Evolutionary conservation across 768 basidiomycete genomes (phyloP).

Genomic region (Lactifluus echinatus): DNA sequence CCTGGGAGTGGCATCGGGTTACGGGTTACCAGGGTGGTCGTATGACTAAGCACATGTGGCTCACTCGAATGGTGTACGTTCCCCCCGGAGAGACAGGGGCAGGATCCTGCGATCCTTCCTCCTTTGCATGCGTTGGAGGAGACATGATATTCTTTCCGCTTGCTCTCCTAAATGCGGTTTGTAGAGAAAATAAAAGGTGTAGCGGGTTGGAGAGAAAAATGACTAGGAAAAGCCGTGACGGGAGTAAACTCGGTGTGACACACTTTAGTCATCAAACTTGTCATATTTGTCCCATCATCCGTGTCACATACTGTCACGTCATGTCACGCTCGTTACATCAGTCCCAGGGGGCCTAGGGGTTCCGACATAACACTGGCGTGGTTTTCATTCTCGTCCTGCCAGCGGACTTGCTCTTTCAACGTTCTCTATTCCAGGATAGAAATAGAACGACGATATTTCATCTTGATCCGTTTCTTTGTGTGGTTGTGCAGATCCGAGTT

Average conservation of each 20-base stretch:
- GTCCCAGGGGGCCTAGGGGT: background rate
- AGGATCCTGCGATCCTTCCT: conserved; percentile 37
- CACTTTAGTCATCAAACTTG: background rate
- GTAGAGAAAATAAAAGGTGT: background rate
- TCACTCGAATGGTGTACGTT: conserved; percentile 66
- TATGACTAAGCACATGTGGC: conserved; percentile 26
- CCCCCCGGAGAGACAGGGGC: conserved; percentile 66
- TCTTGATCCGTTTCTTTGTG: no score
- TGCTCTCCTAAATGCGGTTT: background rate
- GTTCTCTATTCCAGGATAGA: background rate
- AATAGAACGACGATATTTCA: background rate
- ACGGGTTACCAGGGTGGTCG: conserved; percentile 2
- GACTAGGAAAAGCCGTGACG: conserved; percentile 11
- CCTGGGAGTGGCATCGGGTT: conserved; percentile 36
- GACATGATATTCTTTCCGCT: conserved; percentile 4
- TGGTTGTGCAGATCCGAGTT: background rate
- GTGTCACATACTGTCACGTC: background rate
- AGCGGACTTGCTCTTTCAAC: background rate
- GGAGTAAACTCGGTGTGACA: conserved; percentile 4
- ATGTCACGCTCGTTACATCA: background rate
- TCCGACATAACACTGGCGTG: background rate
- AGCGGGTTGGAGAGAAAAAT: conserved; percentile 3
- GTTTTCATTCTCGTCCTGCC: no score
- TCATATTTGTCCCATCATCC: no score
- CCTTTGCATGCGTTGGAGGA: conserved; percentile 25